Evolutionary conservation across 352 stramenopile genomes (phyloP), one percentile per base, ranked within the genome.

Genomic region (Pythium phragmiticola): DNA sequence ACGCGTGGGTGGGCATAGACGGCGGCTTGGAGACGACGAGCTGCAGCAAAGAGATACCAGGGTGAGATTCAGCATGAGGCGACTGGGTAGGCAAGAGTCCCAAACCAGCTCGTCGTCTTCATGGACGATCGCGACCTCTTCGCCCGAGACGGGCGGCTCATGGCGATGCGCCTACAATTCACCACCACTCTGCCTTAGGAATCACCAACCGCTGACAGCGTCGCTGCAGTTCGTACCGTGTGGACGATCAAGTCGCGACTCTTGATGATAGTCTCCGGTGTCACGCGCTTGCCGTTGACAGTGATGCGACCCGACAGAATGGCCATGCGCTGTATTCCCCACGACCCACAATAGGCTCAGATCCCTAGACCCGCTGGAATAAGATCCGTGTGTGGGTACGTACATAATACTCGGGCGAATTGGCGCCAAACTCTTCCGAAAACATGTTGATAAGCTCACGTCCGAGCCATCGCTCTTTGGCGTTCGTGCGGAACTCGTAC

Each of bases 401-500:
- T 56, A 54, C 87, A 28, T 96, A 96, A 66, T 96, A 96, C n/a
- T 91, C 80, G 11, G 83, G 84, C 17, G 84, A 84, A 60, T 94
- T 87, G 41, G 87, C 83, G 36, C 86, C 86, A 67, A 96, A 96
- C 62, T 96, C 87, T 23, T 78, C 76, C 13, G 77, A 80, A 66
- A 97, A 99, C 55, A 99, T 85, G 68, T 97, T 87, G 21, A 98
- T 63, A 53, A 99, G 72, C 60, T 91, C 77, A n/a, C 84, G 80
- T 3, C 80, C 77, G 53, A 98, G 83, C 97, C 97, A 99, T 42
- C 97, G 86, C 71, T 88, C 73, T 66, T 99, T 99, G 55, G 96
- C 94, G 74, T 94, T 93, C 33, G 94, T 98, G 37, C 87, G 77
- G 75, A 98, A 99, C 62, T 97, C 92, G 68, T 97, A 98, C 55